Evolutionary conservation across 1,139 yeast species (phyloP).

Genomic region (Williopsis jadinii): DNA sequence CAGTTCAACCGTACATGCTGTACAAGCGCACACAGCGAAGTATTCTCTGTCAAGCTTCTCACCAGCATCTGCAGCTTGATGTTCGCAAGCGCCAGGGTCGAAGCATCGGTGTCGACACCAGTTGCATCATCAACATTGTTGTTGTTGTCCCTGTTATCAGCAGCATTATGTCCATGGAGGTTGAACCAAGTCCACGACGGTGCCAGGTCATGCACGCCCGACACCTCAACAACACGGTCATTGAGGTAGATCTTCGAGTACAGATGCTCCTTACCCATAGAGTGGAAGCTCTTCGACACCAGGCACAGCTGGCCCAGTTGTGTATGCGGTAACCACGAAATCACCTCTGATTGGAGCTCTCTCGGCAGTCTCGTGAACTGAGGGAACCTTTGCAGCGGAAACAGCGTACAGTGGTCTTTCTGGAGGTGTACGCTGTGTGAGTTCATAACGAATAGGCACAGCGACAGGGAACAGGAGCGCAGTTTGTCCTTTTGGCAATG

Average conservation of each 20-base stretch:
- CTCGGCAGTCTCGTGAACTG: background rate
- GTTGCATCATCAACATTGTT: constrained; percentile 4
- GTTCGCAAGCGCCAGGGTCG: constrained; percentile 6
- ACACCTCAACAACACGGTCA: constrained; percentile 17
- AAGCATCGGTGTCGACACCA: background rate
- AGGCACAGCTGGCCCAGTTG: constrained; percentile 6
- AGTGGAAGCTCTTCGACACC: constrained; percentile 12
- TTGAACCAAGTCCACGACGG: constrained; percentile 20
- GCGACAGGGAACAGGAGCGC: too few species aligned
- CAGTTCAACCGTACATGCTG: constrained; percentile 34
- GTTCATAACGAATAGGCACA: too few species aligned
- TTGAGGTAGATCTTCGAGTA: constrained; percentile 21
- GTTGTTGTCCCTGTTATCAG: background rate
- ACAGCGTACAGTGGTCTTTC: background rate
- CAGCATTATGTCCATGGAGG: constrained; percentile 1
- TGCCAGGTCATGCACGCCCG: constrained; percentile 14
- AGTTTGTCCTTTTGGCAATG: too few species aligned
- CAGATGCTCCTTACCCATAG: constrained; percentile 11
- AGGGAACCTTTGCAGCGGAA: background rate
- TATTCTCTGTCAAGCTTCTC: constrained; percentile 21
- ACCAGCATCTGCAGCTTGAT: constrained; percentile 23
- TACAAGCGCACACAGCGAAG: constrained; percentile 21
- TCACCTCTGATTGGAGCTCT: background rate
- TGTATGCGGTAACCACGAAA: background rate
- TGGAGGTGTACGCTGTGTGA: background rate